Conservation (phyloP, 2,329 filamentous ascomycete species). For the Microsporum audouinii region DNA sequence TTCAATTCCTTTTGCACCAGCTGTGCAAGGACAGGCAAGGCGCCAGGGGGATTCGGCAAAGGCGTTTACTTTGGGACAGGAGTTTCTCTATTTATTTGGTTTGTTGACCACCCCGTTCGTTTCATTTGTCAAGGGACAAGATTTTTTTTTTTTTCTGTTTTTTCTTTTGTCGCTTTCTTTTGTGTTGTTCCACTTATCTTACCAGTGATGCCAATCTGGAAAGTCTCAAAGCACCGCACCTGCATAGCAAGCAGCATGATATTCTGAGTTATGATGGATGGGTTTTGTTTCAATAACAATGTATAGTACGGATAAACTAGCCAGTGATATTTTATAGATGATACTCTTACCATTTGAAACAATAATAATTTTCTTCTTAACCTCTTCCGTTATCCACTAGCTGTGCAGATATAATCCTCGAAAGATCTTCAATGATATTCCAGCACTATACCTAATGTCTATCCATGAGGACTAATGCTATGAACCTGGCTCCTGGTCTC, state of each 20-base stretch:
- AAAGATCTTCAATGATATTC: not conserved
- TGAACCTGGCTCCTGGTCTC: not conserved
- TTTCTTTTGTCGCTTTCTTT: not conserved
- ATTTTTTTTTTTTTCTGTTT: not conserved
- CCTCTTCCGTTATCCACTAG: not conserved
- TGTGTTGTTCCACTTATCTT: slow-evolving; percentile 4
- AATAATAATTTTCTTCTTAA: not conserved
- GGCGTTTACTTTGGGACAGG: not conserved
- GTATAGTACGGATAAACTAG: slow-evolving; percentile 3
- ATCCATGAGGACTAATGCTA: not conserved
- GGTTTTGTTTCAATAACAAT: slow-evolving; percentile 1
- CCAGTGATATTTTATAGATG: slow-evolving; percentile 1
- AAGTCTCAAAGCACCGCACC: not conserved
- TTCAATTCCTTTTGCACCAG: not conserved
- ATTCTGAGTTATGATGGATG: slow-evolving; percentile 4
- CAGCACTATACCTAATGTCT: not conserved
- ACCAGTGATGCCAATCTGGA: slow-evolving; percentile 3
- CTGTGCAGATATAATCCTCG: not conserved
- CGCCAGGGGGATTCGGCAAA: not conserved
- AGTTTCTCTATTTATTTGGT: not conserved
- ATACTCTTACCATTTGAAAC: not conserved
- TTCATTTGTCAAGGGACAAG: not conserved
- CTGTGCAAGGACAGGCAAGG: not conserved
- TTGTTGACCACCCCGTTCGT: not conserved
- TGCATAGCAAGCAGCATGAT: slow-evolving; percentile 5